Percentiles rank a stretch among this genome's conserved stretches.
These are phyloP conservation scores for Oryza rufipogon DNA, from an alignment of 176 grass and related monocot species.

Conservation along the genomic window DNA sequence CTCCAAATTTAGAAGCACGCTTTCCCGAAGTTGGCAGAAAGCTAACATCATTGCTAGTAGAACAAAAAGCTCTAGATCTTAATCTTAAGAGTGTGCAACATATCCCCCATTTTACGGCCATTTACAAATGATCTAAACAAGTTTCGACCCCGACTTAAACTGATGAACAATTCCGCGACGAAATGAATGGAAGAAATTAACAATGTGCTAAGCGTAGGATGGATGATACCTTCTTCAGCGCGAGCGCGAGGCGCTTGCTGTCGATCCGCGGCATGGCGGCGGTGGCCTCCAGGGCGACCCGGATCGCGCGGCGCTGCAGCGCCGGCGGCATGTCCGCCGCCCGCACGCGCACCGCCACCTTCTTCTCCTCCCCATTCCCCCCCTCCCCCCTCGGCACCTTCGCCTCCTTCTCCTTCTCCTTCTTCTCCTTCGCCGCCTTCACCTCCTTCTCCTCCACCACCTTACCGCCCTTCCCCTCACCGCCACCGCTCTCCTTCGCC, in stretches of 20 bases:
- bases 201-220: background rate
- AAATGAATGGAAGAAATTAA: background rate
- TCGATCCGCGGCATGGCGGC: slow-evolving; percentile 72
- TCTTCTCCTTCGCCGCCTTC: background rate
- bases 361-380: slow-evolving; percentile 44
- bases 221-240: slow-evolving; percentile 86
- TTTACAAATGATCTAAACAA: slow-evolving; percentile 6
- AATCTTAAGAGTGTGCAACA: background rate
- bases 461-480: slow-evolving; percentile 42
- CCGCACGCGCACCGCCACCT: slow-evolving; percentile 60
- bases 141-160: background rate
- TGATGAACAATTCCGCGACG: background rate
- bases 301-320: slow-evolving; percentile 80
- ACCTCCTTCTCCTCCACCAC: background rate
- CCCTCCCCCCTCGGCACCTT: slow-evolving; percentile 28
- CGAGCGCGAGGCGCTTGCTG: slow-evolving; percentile 88
- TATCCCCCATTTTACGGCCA: background rate
- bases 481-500: background rate
- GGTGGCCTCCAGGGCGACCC: slow-evolving; percentile 68
- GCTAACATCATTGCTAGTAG: background rate
- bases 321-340: slow-evolving; percentile 78
- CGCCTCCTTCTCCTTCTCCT: background rate
- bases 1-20: background rate
- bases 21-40: too few species aligned
- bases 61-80: slow-evolving; percentile 25